Evolutionary conservation across 1,284 basidiomycete species (phyloP).

Genomic region (Testicularia cyperi): DNA sequence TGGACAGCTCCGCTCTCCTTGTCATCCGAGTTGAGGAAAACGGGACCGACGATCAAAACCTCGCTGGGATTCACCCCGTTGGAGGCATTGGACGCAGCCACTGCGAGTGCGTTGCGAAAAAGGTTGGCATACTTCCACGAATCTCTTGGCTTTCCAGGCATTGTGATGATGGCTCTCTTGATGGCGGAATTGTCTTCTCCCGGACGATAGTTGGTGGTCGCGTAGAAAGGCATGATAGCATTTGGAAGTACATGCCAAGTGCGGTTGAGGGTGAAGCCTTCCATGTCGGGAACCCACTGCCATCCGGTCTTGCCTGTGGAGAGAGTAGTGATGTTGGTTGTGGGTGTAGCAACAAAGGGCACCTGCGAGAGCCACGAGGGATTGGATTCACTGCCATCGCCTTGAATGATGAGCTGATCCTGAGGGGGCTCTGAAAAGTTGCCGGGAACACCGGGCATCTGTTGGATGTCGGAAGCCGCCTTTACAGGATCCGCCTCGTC

Average conservation of each 20-base stretch:
- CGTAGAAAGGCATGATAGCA: slow-evolving; percentile 44
- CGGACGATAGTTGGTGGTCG: slow-evolving; percentile 24
- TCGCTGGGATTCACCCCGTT: slow-evolving; percentile 19
- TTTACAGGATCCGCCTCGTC: slow-evolving; percentile 36
- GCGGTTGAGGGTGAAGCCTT: slow-evolving; percentile 46
- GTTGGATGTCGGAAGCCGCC: slow-evolving; percentile 32
- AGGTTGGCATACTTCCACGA: slow-evolving; percentile 56
- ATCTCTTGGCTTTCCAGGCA: slow-evolving; percentile 53
- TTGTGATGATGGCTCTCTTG: slow-evolving; percentile 46
- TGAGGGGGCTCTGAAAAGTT: slow-evolving; percentile 10
- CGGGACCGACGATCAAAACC: slow-evolving; percentile 44
- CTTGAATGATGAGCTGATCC: slow-evolving; percentile 32
- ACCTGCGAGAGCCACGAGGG: slow-evolving; percentile 23
- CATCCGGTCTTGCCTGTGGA: slow-evolving; percentile 20
- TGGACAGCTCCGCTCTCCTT: slow-evolving; percentile 32
- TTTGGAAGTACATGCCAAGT: slow-evolving; percentile 24
- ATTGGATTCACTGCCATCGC: slow-evolving; percentile 19
- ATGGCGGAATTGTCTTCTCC: slow-evolving; percentile 31
- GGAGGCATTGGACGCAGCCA: slow-evolving; percentile 27
- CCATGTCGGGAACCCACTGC: slow-evolving; percentile 26
- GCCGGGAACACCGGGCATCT: slow-evolving; percentile 20
- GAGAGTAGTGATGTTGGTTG: slow-evolving; percentile 1
- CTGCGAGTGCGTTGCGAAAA: slow-evolving; percentile 36
- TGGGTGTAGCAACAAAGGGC: slow-evolving; percentile 23
- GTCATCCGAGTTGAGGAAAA: slow-evolving; percentile 45